Conservation (phyloP, 2,329 filamentous ascomycete genomes). For the Hymenotorrendiella dingleyae region DNA sequence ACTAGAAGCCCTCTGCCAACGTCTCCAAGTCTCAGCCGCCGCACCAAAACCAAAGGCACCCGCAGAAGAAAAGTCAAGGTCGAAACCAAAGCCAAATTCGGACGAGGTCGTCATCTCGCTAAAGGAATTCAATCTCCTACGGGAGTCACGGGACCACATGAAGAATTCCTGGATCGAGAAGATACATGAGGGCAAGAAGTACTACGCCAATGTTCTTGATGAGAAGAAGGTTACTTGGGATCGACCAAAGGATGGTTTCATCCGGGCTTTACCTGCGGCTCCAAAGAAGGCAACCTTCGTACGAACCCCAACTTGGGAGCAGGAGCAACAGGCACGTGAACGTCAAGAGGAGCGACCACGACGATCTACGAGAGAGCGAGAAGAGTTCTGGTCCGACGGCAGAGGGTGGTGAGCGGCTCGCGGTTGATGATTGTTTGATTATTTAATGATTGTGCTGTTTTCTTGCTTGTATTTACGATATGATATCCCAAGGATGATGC, state of each 20-base stretch:
- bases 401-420: background rate
- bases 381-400: background rate
- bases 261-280: constrained; percentile 1
- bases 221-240: constrained; percentile 10
- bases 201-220: constrained; percentile 15
- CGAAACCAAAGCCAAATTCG: constrained; percentile 1
- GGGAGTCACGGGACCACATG: constrained; percentile 10
- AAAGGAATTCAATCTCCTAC: constrained; percentile 8
- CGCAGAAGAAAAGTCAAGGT: too few relatives aligned
- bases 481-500: too few relatives aligned
- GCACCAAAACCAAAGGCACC: background rate
- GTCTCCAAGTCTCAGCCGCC: constrained; percentile 5
- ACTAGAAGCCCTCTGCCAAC: constrained; percentile 5
- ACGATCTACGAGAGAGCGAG: background rate
- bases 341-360: background rate
- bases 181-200: background rate
- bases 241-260: constrained; percentile 8
- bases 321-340: too few relatives aligned
- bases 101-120: constrained; percentile 10
- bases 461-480: too few relatives aligned
- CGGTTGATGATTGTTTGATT: background rate
- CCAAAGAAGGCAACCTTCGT: background rate
- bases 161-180: constrained; percentile 13
- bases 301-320: constrained; percentile 5
- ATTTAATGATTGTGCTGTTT: background rate